These are phyloP conservation scores for Oenanthe sinensis DNA, from an alignment of 129 eudicot species.

Conservation along the genomic window DNA sequence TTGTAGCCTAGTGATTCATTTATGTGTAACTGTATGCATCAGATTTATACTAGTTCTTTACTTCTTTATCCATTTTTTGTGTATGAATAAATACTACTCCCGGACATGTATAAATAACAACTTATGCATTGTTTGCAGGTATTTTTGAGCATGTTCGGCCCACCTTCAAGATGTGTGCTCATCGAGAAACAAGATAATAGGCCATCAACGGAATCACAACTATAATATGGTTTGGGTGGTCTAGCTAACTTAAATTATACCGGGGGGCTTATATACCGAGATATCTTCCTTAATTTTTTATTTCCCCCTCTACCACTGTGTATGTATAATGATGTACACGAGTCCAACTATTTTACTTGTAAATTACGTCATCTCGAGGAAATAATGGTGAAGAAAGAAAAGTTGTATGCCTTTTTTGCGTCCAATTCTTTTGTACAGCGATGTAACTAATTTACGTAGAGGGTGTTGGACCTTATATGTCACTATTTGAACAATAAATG, in stretches of 20 bases:
- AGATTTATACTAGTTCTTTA: background rate
- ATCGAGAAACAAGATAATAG: constrained; percentile 69
- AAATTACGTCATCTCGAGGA: constrained; percentile 12
- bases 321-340: background rate
- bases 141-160: constrained; percentile 86
- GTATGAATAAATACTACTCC: too few species aligned
- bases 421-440: background rate
- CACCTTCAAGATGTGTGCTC: constrained; percentile 74
- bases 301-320: background rate
- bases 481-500: too few species aligned
- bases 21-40: background rate
- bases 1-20: background rate
- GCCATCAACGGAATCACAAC: constrained; percentile 51
- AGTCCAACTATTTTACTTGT: constrained; percentile 12
- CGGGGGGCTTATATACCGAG: background rate
- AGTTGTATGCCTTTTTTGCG: background rate
- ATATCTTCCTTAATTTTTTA: background rate
- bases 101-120: too few species aligned
- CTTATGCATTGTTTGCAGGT: constrained; percentile 36
- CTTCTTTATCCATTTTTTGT: too few species aligned
- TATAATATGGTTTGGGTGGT: constrained; percentile 18
- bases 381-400: constrained; percentile 3
- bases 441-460: background rate
- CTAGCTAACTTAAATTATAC: constrained; percentile 5
- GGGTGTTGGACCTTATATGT: too few species aligned